These are phyloP conservation scores for Ambrosia hybrid DNA, from an alignment of 140 eudicot genomes.

Conservation along the genomic window DNA sequence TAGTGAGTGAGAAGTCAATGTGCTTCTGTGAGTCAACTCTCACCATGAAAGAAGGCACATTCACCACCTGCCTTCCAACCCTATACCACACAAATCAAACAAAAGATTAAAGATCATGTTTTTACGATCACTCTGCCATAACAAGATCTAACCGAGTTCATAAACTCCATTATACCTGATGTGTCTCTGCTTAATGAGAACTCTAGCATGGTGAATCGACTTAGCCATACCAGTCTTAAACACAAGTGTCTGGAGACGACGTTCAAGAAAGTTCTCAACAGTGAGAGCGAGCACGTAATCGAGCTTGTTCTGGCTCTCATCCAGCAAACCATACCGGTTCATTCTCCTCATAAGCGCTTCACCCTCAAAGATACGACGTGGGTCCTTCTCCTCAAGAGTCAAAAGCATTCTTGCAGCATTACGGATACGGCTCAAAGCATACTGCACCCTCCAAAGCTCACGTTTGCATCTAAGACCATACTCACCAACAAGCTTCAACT, in stretches of 20 bases:
- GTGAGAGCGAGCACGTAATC: conserved; percentile 82
- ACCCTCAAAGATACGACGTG: conserved; percentile 82
- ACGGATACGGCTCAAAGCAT: conserved; percentile 71
- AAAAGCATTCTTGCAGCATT: conserved; percentile 70
- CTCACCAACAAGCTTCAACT: conserved; percentile 76
- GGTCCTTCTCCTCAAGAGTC: conserved; percentile 85
- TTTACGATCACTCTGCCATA: too few species aligned
- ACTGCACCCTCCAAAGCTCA: conserved; percentile 87
- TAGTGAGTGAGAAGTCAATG: conserved; percentile 71
- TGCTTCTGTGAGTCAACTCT: conserved; percentile 75
- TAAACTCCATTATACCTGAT: conserved; percentile 45
- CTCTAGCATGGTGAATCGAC: conserved; percentile 84
- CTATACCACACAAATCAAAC: conserved; percentile 14
- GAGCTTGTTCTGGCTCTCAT: conserved; percentile 53
- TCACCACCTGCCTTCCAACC: conserved; percentile 85
- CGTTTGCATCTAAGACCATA: conserved; percentile 76
- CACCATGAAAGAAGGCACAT: conserved; percentile 77
- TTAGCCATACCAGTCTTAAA: conserved; percentile 88
- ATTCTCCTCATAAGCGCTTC: conserved; percentile 80
- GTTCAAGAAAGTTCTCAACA: conserved; percentile 83
- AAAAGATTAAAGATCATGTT: too few species aligned
- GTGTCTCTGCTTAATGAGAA: conserved; percentile 77
- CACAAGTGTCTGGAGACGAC: conserved; percentile 75
- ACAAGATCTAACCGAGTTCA: not conserved
- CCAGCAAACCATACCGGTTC: conserved; percentile 68